Conservation (phyloP, 495 filamentous ascomycete genomes). For the Immersiella caudata region DNA sequence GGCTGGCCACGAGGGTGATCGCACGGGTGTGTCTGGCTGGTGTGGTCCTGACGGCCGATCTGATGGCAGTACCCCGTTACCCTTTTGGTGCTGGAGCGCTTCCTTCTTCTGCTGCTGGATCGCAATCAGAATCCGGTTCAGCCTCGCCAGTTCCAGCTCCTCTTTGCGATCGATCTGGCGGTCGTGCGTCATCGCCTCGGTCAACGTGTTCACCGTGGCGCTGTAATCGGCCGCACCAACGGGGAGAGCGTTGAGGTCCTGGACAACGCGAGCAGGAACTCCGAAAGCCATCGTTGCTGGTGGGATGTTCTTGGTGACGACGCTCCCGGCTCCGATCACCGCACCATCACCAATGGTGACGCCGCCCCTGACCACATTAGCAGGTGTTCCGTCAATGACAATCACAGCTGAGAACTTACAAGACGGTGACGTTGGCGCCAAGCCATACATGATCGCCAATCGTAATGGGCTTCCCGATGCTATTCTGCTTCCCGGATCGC, state of each 20-base stretch:
- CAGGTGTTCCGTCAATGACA: neutral
- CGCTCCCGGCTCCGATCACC: conserved; percentile 39
- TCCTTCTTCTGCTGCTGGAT: conserved; percentile 13
- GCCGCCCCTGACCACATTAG: conserved; percentile 28
- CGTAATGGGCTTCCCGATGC: conserved; percentile 38
- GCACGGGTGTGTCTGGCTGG: neutral
- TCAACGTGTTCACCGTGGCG: conserved; percentile 19
- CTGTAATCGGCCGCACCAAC: neutral
- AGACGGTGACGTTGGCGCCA: conserved; percentile 62
- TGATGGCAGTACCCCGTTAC: neutral
- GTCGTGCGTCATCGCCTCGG: conserved; percentile 21
- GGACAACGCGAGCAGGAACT: conserved; percentile 30
- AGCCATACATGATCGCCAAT: conserved; percentile 43
- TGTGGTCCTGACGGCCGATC: neutral
- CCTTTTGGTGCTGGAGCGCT: conserved; percentile 7
- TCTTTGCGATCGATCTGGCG: conserved; percentile 19
- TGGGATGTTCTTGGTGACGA: conserved; percentile 37
- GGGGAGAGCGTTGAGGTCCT: conserved; percentile 10
- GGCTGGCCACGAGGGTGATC: too few species aligned
- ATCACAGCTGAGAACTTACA: conserved; percentile 31
- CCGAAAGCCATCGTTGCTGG: conserved; percentile 31
- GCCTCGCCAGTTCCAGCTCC: conserved; percentile 18
- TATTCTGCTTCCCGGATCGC: conserved; percentile 28
- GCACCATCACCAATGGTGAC: conserved; percentile 39
- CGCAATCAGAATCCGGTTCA: neutral